Base-by-base conservation (phyloP, 257 asterid species). In the Nyctanthes arbortristis region DNA sequence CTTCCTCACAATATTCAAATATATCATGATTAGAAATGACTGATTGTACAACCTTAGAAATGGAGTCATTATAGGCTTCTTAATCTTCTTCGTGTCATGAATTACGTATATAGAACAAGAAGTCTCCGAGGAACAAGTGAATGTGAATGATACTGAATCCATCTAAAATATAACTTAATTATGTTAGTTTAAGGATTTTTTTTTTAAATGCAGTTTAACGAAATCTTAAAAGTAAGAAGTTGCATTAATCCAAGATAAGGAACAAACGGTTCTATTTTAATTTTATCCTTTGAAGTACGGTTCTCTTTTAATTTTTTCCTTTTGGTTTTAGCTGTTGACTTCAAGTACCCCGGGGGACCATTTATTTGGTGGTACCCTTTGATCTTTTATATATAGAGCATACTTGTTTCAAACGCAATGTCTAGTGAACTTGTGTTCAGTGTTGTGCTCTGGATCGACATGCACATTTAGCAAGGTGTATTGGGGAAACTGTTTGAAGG, bases 241-340 rank as follows among this genome's bases (percentile, higher is more conserved):
- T n/a, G 54, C 22, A 4, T n/a, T 45, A 45, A 3, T 45, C 25
- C 3, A 45, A 10, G 7, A 45, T n/a, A n/a, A 0, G n/a, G 5
- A n/a, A 16, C 7, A n/a, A 3, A 43, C 4, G 24, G 55, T 45
- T 45, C 6, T 16, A 45, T 45, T 45, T 45, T 24, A 45, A n/a
- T 14, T 24, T n/a, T 45, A 22, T 4, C 55, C 25, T 16, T 5
- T 10, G 25, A 16, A n/a, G 7, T 24, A 16, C 11, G 91, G 88
- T 80, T 91, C 90, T 84, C 82, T 74, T 52, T n/a, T n/a, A n/a
- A n/a, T n/a, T 52, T 52, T 70, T 70, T 61, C 69, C 61, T 67
- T 69, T 84, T 80, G 80, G 78, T 36, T 30, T 61, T 77, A 55
- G 71, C 67, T 71, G 78, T 76, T 77, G 84, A 81, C 85, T 74